Evolutionary conservation across 2,329 filamentous ascomycete species (phyloP).

Genomic region (Diplodia intermedia): DNA sequence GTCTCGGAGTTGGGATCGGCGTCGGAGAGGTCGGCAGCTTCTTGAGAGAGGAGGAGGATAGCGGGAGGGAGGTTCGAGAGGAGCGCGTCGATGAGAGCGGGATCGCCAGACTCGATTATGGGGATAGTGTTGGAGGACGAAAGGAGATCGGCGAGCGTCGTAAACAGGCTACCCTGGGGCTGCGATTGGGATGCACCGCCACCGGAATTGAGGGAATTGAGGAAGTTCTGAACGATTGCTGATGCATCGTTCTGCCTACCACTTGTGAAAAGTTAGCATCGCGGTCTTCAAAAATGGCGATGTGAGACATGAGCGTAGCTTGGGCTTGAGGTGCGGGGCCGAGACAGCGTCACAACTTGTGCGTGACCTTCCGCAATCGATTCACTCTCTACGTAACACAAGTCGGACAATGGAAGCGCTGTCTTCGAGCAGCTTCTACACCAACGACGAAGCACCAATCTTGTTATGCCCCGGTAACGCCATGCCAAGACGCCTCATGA

Average conservation of each 20-base stretch:
- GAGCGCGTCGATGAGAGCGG: slow-evolving; percentile 72
- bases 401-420: neutral
- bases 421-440: slow-evolving; percentile 9
- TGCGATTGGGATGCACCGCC: slow-evolving; percentile 50
- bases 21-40: slow-evolving; percentile 65
- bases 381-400: slow-evolving; percentile 30
- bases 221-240: slow-evolving; percentile 83
- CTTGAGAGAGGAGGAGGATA: slow-evolving; percentile 77
- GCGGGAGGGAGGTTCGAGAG: slow-evolving; percentile 79
- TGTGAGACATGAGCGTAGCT: slow-evolving; percentile 5
- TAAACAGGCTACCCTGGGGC: slow-evolving; percentile 67
- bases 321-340: slow-evolving; percentile 23
- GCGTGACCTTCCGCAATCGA: slow-evolving; percentile 21
- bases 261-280: slow-evolving; percentile 25
- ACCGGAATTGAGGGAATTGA: slow-evolving; percentile 76
- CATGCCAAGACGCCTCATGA: slow-evolving; percentile 32
- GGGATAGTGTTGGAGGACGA: slow-evolving; percentile 78
- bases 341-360: slow-evolving; percentile 8
- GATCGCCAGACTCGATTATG: slow-evolving; percentile 72
- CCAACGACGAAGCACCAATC: slow-evolving; percentile 16
- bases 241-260: slow-evolving; percentile 66
- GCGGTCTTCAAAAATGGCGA: neutral
- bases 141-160: slow-evolving; percentile 85
- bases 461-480: slow-evolving; percentile 31
- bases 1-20: slow-evolving; percentile 72